These are phyloP conservation scores for Psidium guajava DNA, from an alignment of 345 rosid species.

Conservation along the genomic window DNA sequence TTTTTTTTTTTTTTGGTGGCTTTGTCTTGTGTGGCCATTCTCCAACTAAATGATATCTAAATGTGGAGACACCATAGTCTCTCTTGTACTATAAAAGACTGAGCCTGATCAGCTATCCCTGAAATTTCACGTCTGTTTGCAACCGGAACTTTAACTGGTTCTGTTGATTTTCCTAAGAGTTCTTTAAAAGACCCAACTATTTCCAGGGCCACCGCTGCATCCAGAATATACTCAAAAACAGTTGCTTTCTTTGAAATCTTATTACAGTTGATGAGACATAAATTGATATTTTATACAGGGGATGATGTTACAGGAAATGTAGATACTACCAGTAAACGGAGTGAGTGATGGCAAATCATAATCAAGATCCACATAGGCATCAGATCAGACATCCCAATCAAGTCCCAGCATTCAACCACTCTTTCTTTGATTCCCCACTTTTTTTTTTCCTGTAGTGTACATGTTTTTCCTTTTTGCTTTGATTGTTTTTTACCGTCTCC, in stretches of 20 bases:
- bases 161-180: background rate
- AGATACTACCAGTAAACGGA: background rate
- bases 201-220: background rate
- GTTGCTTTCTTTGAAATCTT: background rate
- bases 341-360: background rate
- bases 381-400: background rate
- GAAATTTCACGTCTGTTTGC: background rate
- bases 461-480: background rate
- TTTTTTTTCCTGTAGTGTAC: background rate
- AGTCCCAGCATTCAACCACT: background rate
- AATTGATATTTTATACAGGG: background rate
- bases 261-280: background rate
- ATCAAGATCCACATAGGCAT: background rate
- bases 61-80: background rate
- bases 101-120: background rate
- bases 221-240: background rate
- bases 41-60: background rate
- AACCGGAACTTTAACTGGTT: background rate
- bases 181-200: background rate
- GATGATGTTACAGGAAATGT: background rate
- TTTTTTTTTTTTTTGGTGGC: background rate
- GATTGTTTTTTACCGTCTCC: background rate
- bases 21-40: background rate
- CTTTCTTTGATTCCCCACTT: background rate
- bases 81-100: background rate